Percentiles rank a stretch among this genome's conserved stretches.
Evolutionary conservation across 305 asterid genomes (phyloP).

Genomic region (Fraxinus baroniana): DNA sequence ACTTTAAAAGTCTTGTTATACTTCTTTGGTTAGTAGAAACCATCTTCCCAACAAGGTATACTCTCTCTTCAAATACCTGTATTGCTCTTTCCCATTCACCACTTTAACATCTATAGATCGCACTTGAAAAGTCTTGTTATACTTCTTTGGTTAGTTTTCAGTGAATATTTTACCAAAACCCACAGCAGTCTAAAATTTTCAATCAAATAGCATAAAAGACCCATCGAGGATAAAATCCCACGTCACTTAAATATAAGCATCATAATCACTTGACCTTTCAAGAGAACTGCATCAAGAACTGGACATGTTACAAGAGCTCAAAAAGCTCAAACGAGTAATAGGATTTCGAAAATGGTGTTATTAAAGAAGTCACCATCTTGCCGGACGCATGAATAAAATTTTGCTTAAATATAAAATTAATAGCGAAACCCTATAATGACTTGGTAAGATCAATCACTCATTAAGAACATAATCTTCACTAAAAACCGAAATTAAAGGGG

Average conservation of each 20-base stretch:
- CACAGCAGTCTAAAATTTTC: background rate
- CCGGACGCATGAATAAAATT: background rate
- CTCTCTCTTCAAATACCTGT: conserved; percentile 88
- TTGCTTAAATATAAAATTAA: background rate
- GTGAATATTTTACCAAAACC: background rate
- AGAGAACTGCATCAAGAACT: background rate
- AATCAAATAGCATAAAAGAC: background rate
- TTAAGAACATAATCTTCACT: background rate
- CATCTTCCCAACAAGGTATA: conserved; percentile 80
- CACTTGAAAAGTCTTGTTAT: background rate
- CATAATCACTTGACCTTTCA: background rate
- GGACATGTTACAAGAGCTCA: background rate
- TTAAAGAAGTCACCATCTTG: background rate
- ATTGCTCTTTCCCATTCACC: conserved; percentile 16
- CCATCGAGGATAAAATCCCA: background rate
- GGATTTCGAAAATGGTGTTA: background rate
- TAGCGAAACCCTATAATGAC: background rate
- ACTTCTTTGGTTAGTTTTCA: background rate
- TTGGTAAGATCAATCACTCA: background rate
- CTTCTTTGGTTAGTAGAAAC: background rate
- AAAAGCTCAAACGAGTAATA: background rate
- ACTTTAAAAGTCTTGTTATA: background rate
- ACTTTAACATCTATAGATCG: background rate
- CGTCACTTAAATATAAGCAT: background rate
- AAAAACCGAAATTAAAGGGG: background rate